These are phyloP conservation scores for Salix purpurea DNA, from an alignment of 345 rosid genomes.

Conservation along the genomic window DNA sequence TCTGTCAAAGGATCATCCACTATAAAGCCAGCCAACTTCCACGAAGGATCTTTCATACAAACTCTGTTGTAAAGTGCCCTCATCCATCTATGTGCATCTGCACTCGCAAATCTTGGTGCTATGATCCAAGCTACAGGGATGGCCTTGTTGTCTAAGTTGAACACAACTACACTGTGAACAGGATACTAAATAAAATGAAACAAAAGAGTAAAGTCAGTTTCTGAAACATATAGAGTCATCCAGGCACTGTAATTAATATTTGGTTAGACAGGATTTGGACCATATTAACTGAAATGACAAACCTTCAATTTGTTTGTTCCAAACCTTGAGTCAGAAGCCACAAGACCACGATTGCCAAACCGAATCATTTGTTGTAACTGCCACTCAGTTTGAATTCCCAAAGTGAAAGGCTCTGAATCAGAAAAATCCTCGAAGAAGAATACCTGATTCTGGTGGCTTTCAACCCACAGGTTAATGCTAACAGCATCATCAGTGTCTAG, in stretches of 20 bases:
- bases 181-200: constrained; percentile 59
- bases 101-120: constrained; percentile 56
- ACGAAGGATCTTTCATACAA: constrained; percentile 66
- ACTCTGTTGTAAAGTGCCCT: constrained; percentile 88
- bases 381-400: constrained; percentile 97
- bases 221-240: constrained; percentile 5
- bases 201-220: constrained; percentile 29
- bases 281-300: constrained; percentile 23
- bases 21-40: constrained; percentile 93
- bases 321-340: constrained; percentile 88
- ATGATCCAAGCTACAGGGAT: constrained; percentile 97
- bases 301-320: constrained; percentile 93
- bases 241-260: constrained; percentile 1
- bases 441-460: constrained; percentile 66
- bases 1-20: constrained; percentile 88
- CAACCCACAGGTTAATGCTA: constrained; percentile 81
- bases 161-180: constrained; percentile 75
- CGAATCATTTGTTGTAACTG: constrained; percentile 97
- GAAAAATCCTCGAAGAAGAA: constrained; percentile 76
- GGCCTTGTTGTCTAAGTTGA: constrained; percentile 88
- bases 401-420: constrained; percentile 63
- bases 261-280: not conserved
- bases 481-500: constrained; percentile 75
- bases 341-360: constrained; percentile 74
- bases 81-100: constrained; percentile 81